These are phyloP conservation scores for Thalassiosira sp. DNA, from an alignment of 352 stramenopile species.

Conservation along the genomic window DNA sequence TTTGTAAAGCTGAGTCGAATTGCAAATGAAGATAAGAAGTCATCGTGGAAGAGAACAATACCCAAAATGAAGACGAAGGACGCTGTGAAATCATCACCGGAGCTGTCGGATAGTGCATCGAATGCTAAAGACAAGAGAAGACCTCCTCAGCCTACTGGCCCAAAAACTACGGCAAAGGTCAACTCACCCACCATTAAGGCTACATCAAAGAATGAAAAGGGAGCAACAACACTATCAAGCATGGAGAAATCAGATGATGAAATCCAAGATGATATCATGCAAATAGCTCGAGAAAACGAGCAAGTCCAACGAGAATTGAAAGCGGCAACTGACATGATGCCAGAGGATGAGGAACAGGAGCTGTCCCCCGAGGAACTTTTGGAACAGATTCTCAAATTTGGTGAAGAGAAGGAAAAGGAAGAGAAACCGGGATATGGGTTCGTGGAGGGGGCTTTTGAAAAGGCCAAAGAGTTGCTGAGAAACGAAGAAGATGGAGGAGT, in stretches of 20 bases:
- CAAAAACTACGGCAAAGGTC: background rate
- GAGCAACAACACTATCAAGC: background rate
- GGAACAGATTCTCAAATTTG: constrained; percentile 69
- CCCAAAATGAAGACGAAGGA: constrained; percentile 14
- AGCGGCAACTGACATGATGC: constrained; percentile 57
- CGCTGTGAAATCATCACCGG: constrained; percentile 1
- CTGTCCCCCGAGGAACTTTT: constrained; percentile 74
- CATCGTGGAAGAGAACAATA: constrained; percentile 49
- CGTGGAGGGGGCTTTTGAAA: constrained; percentile 71
- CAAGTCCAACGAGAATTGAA: constrained; percentile 62
- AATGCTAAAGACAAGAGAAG: background rate
- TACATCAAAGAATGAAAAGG: background rate
- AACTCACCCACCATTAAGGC: background rate
- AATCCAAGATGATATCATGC: constrained; percentile 38
- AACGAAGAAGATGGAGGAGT: constrained; percentile 19
- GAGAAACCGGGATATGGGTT: constrained; percentile 65
- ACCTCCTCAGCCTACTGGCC: background rate
- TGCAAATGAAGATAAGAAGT: constrained; percentile 26
- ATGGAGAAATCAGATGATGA: constrained; percentile 37
- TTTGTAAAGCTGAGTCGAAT: constrained; percentile 41
- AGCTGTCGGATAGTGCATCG: background rate
- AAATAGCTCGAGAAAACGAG: constrained; percentile 41
- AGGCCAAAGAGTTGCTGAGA: constrained; percentile 74
- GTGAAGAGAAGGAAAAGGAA: constrained; percentile 68
- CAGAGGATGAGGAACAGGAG: constrained; percentile 50